Evolutionary conservation across 805 yeast species (phyloP).

Genomic region (Hanseniaspora hatyaiensis): DNA sequence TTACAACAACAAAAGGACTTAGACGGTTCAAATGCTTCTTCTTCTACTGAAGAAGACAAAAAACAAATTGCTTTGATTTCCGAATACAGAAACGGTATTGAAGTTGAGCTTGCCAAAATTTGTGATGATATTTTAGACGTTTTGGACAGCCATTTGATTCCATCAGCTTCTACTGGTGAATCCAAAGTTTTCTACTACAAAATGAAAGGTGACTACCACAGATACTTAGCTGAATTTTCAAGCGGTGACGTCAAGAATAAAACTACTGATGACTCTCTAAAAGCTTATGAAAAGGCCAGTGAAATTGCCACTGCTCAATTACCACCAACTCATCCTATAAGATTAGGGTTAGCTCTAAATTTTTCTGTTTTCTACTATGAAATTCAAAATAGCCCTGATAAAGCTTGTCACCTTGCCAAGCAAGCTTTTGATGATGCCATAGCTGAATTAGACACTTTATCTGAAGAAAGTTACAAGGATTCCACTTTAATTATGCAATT

Average conservation of each 20-base stretch:
- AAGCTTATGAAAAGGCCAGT: slow-evolving; percentile 89
- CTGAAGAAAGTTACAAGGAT: slow-evolving; percentile 97
- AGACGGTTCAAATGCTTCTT: slow-evolving; percentile 1
- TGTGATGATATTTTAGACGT: slow-evolving; percentile 89
- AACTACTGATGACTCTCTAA: slow-evolving; percentile 84
- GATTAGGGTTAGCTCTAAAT: slow-evolving; percentile 94
- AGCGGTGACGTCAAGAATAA: slow-evolving; percentile 80
- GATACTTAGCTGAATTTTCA: slow-evolving; percentile 96
- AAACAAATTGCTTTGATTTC: slow-evolving; percentile 80
- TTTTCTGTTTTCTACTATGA: slow-evolving; percentile 97
- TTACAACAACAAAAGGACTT: slow-evolving; percentile 16
- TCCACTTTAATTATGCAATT: slow-evolving; percentile 98
- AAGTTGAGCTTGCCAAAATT: slow-evolving; percentile 79
- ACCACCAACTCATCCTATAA: slow-evolving; percentile 97
- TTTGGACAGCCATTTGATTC: slow-evolving; percentile 78
- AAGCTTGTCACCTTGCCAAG: slow-evolving; percentile 97
- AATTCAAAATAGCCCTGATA: slow-evolving; percentile 94
- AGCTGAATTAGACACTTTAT: slow-evolving; percentile 93
- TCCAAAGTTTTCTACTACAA: slow-evolving; percentile 95
- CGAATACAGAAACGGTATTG: slow-evolving; percentile 90
- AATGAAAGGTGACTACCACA: slow-evolving; percentile 99
- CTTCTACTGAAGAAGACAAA: slow-evolving; percentile 31
- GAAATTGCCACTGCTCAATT: slow-evolving; percentile 94
- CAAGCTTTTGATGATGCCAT: slow-evolving; percentile 99
- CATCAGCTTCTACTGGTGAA: slow-evolving; percentile 92